Evolutionary conservation across 2,329 filamentous ascomycete species (phyloP), one percentile per base, ranked within the genome.

Genomic region (Arthrobotrys megalospora): DNA sequence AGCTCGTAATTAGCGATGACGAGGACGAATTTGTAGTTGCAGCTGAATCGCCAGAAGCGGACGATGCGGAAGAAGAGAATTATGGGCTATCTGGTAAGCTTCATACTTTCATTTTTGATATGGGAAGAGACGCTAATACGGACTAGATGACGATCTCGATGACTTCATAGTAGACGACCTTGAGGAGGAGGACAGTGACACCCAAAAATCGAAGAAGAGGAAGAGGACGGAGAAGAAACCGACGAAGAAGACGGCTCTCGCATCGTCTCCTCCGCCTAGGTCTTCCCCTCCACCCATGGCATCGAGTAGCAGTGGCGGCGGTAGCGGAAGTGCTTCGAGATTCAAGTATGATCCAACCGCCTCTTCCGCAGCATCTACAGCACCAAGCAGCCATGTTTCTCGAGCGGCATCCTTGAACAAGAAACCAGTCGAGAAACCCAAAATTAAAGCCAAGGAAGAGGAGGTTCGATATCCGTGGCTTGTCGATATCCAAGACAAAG

Each of bases 381-480:
- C 80, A 91, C 97, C 83, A 98, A 95, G 95, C 91, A 88, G 24
- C 92, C 89, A 82, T 90, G 92, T 81, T 89, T 91, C 0, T 86
- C 90, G 6, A 89, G 48, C 47, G 11, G 89, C 65, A 85, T 85
- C 1, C 85, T 87, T 70, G 85, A 87, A 86, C 36, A 81, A 82
- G 52, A 81, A 84, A 73, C 36, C 84, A 80, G 81, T 83, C 6
- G 86, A 85, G 68, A 83, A 82, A 38, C 81, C 84, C 3, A 79
- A 68, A 21, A 68, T 81, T 1, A 80, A 85, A 63, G 83, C 84
- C 34, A 83, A 82, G 52, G 89, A 88, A 80, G 84, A 85, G 0
- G 93, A 96, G 80, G 88, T 95, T 70, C 89, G 96, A 78, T 96
- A 99, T 82, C 85, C 92, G 11, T 99, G 96, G 96, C 88, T 99